Base-by-base conservation (phyloP, 2,329 filamentous ascomycete species). In the Dothideomycetes sp. region DNA sequence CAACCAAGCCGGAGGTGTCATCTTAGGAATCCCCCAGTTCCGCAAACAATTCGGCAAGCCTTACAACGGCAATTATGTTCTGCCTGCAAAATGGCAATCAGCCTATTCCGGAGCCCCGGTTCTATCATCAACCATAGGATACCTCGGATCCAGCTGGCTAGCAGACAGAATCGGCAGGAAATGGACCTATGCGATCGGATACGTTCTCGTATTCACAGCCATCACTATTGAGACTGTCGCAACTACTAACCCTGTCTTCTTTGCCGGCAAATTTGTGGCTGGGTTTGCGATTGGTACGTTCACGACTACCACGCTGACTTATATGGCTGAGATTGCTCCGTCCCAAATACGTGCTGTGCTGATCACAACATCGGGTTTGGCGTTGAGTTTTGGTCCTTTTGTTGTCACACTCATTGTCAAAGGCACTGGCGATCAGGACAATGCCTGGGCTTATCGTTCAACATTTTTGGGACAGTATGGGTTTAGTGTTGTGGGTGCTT, bases 21-120 rank as follows among this genome's bases (percentile, higher is more conserved):
- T 66, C 17, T 55, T 68, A 28, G 58, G 63, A 16, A 64, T 69
- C n/a, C 65, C 65, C 2, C 45, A 62, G 40, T 69, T 69, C 48
- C 56, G 64, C 23, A 58, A 68, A 44, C 64, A 69, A 46, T 69
- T 69, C 49, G 65, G 64, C 0, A 48, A 55, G 31, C 40, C 48
- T 5, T 64, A 54, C 31, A 53, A 58, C 1, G 60, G 54, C 1
- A 51, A 51, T 41, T 68, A 62, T 51, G 63, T 66, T 5, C 49
- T 69, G 7, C 50, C 60, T 11, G 59, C 63, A 3, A 57, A 61
- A 12, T 70, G 66, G 67, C 64, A 70, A 47, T 58, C 55, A 15
- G 65, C 65, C 4, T 68, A 68, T 45, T 57, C 58, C 27, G 65
- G 63, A 9, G 66, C 54, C 0, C 64, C 65, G 2, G 57, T 66